Percentiles rank a stretch among this genome's conserved stretches.
Evolutionary conservation across 1,139 yeast species (phyloP).

Genomic region (Sugiyamaella japonica): DNA sequence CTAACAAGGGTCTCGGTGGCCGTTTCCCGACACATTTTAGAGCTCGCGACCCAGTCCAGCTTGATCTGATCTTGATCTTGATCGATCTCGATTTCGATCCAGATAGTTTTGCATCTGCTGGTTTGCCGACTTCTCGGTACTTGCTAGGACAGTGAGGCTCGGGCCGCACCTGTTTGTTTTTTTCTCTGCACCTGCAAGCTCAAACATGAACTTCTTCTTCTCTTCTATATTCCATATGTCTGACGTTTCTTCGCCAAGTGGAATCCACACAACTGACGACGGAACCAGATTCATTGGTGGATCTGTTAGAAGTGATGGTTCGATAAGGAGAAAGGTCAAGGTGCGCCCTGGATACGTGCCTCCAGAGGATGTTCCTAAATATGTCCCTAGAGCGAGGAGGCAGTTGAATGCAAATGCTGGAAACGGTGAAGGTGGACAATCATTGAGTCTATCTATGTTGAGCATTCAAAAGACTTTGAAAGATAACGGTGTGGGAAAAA

Average conservation of each 20-base stretch:
- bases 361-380: constrained; percentile 41
- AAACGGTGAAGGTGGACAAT: neutral
- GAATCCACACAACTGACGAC: constrained; percentile 27
- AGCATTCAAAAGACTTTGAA: neutral
- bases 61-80: no score
- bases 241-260: constrained; percentile 13
- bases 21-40: no score
- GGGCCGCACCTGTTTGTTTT: no score
- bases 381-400: constrained; percentile 33
- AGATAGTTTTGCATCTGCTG: no score
- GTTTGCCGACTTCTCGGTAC: no score
- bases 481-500: neutral
- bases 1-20: neutral
- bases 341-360: constrained; percentile 46
- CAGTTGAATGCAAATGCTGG: neutral
- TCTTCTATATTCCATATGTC: neutral
- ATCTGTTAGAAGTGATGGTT: constrained; percentile 43
- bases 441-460: neutral
- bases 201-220: neutral
- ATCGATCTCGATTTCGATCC: no score
- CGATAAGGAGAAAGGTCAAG: constrained; percentile 40
- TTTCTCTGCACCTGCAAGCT: no score
- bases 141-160: no score
- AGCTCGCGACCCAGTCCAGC: no score
- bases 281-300: constrained; percentile 36